phyloP scores from a whole-genome alignment of 164 flowering plant species.

The Nelumbo lutea region DNA sequence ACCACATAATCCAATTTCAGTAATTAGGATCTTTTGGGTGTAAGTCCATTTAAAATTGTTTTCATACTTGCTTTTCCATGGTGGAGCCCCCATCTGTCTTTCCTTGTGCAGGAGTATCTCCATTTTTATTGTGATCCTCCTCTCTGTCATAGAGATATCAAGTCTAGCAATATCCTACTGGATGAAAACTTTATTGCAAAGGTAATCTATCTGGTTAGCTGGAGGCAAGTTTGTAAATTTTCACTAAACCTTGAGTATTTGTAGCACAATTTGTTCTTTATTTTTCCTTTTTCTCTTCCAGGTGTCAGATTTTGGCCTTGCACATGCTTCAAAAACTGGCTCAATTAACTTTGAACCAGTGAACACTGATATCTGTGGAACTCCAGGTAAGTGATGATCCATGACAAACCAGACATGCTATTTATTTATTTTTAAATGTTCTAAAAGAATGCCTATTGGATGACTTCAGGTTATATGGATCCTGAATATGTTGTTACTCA shows the following conservation, averaged over 20 bases:
- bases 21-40: neutral
- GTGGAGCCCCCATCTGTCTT: constrained; percentile 8
- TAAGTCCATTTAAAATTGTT: neutral
- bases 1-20: neutral
- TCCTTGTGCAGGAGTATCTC: constrained; percentile 79
- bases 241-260: neutral
- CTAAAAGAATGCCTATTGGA: no score
- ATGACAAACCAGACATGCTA: no score
- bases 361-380: no score
- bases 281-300: no score
- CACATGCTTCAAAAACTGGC: no score
- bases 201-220: constrained; percentile 36
- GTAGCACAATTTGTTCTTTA: no score
- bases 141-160: constrained; percentile 93
- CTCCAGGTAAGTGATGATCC: no score
- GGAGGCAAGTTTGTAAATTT: neutral
- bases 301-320: no score
- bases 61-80: constrained; percentile 1
- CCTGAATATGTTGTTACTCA: constrained; percentile 65
- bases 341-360: no score
- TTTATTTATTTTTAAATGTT: no score
- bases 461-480: constrained; percentile 62
- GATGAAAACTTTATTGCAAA: constrained; percentile 87
- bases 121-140: constrained; percentile 98
- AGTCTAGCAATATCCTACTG: constrained; percentile 92